phyloP scores from a whole-genome alignment of 495 filamentous ascomycete species.

The Parathielavia hyrcaniae region DNA sequence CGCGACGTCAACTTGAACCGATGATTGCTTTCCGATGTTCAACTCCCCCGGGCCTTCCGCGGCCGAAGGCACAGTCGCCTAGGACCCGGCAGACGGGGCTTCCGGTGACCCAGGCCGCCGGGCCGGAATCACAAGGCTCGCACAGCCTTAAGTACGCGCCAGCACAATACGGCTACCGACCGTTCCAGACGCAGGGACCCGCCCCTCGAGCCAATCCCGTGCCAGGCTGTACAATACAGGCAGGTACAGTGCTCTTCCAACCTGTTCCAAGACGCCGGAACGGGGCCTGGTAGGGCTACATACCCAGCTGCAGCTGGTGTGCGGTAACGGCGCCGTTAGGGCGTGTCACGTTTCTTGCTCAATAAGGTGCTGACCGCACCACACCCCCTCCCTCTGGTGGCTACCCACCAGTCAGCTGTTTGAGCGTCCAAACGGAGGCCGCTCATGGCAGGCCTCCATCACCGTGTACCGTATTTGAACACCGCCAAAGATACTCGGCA shows the following conservation, averaged over 20 bases:
- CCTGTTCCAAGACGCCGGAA: slow-evolving; percentile 8
- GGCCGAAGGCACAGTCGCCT: not conserved
- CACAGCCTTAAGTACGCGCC: not conserved
- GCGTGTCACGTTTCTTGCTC: slow-evolving; percentile 5
- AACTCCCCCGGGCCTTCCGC: not conserved
- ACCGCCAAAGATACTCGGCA: not conserved
- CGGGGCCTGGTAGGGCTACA: slow-evolving; percentile 24
- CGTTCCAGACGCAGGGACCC: not conserved
- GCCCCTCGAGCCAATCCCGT: not conserved
- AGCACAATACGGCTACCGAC: not conserved
- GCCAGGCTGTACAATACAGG: not conserved
- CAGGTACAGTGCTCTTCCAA: not conserved
- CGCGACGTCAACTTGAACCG: not conserved
- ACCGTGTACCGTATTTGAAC: not conserved
- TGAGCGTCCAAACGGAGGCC: not conserved
- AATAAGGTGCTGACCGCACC: slow-evolving; percentile 28
- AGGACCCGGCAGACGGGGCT: not conserved
- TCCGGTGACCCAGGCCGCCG: slow-evolving; percentile 8
- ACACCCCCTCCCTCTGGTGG: slow-evolving; percentile 1
- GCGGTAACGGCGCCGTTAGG: not conserved
- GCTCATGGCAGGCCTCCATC: not conserved
- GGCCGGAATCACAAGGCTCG: not conserved
- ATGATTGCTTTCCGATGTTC: not conserved
- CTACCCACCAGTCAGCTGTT: not conserved
- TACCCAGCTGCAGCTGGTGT: not conserved